Evolutionary conservation across 2,329 filamentous ascomycete species (phyloP).

Genomic region (Myrmaecium sp.): DNA sequence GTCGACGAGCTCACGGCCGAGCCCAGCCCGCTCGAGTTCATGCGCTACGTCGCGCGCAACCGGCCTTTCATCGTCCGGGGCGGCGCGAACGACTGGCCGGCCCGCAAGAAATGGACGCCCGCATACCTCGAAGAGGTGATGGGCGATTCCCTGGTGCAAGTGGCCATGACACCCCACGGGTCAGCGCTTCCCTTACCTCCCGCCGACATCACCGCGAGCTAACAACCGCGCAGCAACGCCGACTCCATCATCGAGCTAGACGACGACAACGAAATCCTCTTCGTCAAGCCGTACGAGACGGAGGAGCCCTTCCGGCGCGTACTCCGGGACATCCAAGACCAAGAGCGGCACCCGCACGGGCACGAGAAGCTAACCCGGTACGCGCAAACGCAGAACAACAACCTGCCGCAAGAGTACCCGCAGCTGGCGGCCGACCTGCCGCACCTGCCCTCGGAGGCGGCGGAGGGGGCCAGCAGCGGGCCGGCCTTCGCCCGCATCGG

Average conservation of each 20-base stretch:
- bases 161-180: conserved; percentile 62
- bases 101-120: conserved; percentile 45
- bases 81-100: conserved; percentile 46
- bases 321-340: conserved; percentile 40
- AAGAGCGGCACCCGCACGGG: conserved; percentile 25
- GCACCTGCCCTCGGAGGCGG: too few species aligned
- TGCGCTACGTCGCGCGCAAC: conserved; percentile 59
- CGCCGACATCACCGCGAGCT: too few species aligned
- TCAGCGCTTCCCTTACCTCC: conserved; percentile 26
- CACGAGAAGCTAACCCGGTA: conserved; percentile 26
- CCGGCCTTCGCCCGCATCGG: conserved; percentile 61
- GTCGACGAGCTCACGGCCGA: conserved; percentile 46
- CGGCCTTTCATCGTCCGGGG: conserved; percentile 55
- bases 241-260: conserved; percentile 46
- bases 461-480: too few species aligned
- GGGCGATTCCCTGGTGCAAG: conserved; percentile 44
- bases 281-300: conserved; percentile 59
- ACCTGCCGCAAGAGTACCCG: conserved; percentile 56
- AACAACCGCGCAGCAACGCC: conserved; percentile 31
- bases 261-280: conserved; percentile 26
- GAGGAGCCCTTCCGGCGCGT: conserved; percentile 45
- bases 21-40: conserved; percentile 62
- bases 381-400: conserved; percentile 72
- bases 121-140: conserved; percentile 41
- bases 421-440: conserved; percentile 47